Conservation (phyloP, 1,284 basidiomycete species). For the Ceratobasidium sp. region DNA sequence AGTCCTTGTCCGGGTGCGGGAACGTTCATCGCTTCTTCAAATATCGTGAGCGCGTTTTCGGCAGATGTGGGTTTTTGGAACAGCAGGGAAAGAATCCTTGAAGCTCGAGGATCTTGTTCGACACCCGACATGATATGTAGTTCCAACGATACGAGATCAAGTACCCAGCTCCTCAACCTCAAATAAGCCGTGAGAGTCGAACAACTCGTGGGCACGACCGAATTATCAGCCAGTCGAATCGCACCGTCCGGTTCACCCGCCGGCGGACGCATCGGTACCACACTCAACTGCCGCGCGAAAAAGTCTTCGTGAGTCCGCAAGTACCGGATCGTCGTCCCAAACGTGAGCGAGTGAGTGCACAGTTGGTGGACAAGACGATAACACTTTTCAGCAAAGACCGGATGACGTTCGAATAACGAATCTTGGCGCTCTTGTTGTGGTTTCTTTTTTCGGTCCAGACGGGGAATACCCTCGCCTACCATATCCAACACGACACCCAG, state of each 20-base stretch:
- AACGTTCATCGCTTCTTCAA: conserved; percentile 60
- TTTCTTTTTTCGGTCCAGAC: conserved; percentile 52
- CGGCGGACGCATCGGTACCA: conserved; percentile 68
- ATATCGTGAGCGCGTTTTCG: conserved; percentile 45
- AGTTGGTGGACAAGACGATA: conserved; percentile 85
- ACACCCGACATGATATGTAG: conserved; percentile 83
- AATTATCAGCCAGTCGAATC: conserved; percentile 73
- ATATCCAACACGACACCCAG: conserved; percentile 83
- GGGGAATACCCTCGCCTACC: conserved; percentile 70
- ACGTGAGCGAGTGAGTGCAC: conserved; percentile 83
- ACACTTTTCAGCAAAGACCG: conserved; percentile 83
- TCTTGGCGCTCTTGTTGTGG: too few relatives aligned
- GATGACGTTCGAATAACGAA: conserved; percentile 65
- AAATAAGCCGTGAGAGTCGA: conserved; percentile 78
- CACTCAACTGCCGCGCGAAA: conserved; percentile 81
- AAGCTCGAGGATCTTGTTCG: conserved; percentile 71
- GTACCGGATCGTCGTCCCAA: conserved; percentile 82
- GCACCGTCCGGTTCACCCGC: conserved; percentile 62
- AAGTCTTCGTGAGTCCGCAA: conserved; percentile 88
- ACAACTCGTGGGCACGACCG: conserved; percentile 73
- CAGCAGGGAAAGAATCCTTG: conserved; percentile 72
- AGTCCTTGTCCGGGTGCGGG: conserved; percentile 76
- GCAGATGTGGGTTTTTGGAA: conserved; percentile 63
- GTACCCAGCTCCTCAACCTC: conserved; percentile 79
- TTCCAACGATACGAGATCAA: conserved; percentile 88